phyloP scores from a whole-genome alignment of 345 rosid genomes.

The Garcia nutans region DNA sequence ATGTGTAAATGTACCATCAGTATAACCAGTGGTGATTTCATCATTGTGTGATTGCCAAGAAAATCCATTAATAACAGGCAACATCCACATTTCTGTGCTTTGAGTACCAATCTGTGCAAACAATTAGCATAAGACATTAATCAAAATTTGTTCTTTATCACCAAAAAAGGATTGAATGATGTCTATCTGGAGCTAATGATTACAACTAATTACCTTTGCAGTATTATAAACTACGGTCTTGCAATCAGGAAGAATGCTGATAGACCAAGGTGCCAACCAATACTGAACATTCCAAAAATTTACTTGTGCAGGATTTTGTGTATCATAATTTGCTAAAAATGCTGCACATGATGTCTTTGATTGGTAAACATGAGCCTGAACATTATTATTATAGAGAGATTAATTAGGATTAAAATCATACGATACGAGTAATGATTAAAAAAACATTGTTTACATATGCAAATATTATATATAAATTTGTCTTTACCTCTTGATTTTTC shows the following conservation, averaged over 20 bases:
- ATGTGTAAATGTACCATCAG: conserved; percentile 26
- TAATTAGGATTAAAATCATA: not conserved
- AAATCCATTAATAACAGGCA: conserved; percentile 22
- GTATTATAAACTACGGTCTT: conserved; percentile 39
- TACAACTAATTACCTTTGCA: conserved; percentile 27
- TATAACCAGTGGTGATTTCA: conserved; percentile 30
- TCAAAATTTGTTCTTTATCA: not conserved
- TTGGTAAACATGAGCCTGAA: conserved; percentile 45
- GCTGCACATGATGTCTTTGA: conserved; percentile 33
- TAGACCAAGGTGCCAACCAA: conserved; percentile 47
- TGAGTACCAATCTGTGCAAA: conserved; percentile 28
- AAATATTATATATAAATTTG: not conserved
- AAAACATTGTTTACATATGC: not conserved
- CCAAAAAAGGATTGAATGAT: not conserved
- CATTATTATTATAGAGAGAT: not conserved
- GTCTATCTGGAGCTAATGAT: too few relatives aligned
- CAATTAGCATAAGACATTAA: not conserved
- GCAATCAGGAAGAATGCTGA: conserved; percentile 48
- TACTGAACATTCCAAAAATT: conserved; percentile 31
- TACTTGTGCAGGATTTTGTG: conserved; percentile 27
- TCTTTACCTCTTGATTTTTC: conserved; percentile 33
- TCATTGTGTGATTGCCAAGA: conserved; percentile 44
- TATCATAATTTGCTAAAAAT: conserved; percentile 48
- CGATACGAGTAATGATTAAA: not conserved
- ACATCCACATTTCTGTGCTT: conserved; percentile 35